These are phyloP conservation scores for Athelia sp. DNA, from an alignment of 1,284 basidiomycete species.

Conservation along the genomic window DNA sequence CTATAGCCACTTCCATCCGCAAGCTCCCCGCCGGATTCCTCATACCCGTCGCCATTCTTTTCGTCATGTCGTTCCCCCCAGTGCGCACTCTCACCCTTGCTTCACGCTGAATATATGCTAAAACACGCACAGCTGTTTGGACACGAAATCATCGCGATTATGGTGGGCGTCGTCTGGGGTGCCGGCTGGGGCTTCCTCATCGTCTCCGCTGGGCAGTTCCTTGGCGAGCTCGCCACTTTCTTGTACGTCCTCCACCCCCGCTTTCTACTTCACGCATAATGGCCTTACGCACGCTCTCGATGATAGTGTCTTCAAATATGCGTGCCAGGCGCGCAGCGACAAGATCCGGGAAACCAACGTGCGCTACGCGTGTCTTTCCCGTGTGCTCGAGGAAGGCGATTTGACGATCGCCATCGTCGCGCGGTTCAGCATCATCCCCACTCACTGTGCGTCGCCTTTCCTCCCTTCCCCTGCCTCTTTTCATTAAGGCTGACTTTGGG, in stretches of 20 bases:
- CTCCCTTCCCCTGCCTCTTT: neutral
- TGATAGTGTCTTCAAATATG: conserved; percentile 41
- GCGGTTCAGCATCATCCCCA: conserved; percentile 59
- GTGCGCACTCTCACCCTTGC: too few relatives aligned
- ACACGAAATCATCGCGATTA: conserved; percentile 50
- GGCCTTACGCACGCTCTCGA: too few relatives aligned
- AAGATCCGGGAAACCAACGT: conserved; percentile 54
- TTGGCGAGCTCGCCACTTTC: conserved; percentile 48
- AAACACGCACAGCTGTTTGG: conserved; percentile 46
- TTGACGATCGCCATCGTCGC: conserved; percentile 57
- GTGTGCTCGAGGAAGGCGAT: conserved; percentile 62
- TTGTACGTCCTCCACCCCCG: conserved; percentile 27
- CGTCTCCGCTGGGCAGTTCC: conserved; percentile 40
- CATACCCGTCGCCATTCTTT: conserved; percentile 41
- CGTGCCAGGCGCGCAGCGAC: conserved; percentile 40
- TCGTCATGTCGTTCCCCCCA: conserved; percentile 28
- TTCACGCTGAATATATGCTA: too few relatives aligned
- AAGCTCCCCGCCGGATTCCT: conserved; percentile 35
- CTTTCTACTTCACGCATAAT: neutral
- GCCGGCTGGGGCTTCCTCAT: conserved; percentile 17
- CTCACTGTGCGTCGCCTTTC: conserved; percentile 38
- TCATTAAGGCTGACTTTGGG: neutral
- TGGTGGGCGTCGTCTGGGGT: conserved; percentile 45
- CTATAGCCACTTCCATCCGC: conserved; percentile 47
- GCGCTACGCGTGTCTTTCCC: conserved; percentile 60